Percentiles rank a stretch among this genome's conserved stretches.
These are phyloP conservation scores for Aspergillus heteromorphus DNA, from an alignment of 495 filamentous ascomycete species.

Conservation along the genomic window DNA sequence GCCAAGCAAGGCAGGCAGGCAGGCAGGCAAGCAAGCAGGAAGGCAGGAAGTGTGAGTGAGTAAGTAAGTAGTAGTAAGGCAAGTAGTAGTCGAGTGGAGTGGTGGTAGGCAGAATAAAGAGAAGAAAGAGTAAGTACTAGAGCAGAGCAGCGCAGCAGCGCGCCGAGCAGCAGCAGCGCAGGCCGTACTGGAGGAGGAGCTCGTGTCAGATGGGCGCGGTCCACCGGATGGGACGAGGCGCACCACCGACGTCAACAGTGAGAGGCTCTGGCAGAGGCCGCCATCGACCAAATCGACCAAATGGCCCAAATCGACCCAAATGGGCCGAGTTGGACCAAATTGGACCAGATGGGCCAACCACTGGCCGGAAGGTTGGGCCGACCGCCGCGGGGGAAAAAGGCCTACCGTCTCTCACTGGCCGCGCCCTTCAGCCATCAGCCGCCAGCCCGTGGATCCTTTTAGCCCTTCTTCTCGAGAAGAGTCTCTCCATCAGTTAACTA, in stretches of 20 bases:
- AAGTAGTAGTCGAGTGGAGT: not conserved
- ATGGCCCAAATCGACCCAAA: not conserved
- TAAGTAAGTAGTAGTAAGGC: not conserved
- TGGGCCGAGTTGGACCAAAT: not conserved
- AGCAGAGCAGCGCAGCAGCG: too few relatives aligned
- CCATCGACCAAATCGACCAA: not conserved
- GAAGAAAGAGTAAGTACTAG: too few relatives aligned
- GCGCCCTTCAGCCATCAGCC: not conserved
- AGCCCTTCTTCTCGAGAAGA: too few relatives aligned
- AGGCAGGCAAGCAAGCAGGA: not conserved
- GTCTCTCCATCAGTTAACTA: too few relatives aligned
- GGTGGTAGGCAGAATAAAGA: not conserved
- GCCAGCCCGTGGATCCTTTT: slow-evolving; percentile 3
- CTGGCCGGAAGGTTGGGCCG: not conserved
- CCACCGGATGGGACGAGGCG: not conserved
- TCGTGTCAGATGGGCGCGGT: not conserved
- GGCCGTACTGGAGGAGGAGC: too few relatives aligned
- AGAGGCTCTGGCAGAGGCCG: not conserved
- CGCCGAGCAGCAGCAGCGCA: too few relatives aligned
- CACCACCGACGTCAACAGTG: not conserved
- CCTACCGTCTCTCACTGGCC: not conserved
- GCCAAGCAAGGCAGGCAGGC: not conserved
- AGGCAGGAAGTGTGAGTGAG: not conserved
- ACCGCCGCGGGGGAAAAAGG: not conserved
- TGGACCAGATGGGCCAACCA: slow-evolving; percentile 1